These are phyloP conservation scores for Neofusicoccum sp. DNA, from an alignment of 2,329 filamentous ascomycete genomes.

Conservation along the genomic window DNA sequence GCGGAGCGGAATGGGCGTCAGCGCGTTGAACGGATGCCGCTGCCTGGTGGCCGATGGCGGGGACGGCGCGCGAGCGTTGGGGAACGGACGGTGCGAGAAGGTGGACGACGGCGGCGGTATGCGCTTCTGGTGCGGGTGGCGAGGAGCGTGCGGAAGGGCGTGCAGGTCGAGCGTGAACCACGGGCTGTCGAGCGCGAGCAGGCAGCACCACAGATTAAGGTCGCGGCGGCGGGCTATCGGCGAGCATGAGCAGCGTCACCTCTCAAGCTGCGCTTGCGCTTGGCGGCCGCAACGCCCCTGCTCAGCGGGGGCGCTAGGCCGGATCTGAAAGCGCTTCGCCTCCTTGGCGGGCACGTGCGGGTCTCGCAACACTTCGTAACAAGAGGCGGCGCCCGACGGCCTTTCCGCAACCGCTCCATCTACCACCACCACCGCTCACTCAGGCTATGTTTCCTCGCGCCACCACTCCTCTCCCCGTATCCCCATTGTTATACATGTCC, in stretches of 20 bases:
- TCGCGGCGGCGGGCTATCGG: neutral
- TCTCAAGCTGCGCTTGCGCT: too few species aligned
- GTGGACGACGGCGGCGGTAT: neutral
- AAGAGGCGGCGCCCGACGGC: conserved; percentile 12
- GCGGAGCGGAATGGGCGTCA: neutral
- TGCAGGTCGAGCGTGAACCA: neutral
- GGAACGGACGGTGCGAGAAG: neutral
- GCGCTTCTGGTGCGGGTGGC: neutral
- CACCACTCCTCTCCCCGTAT: conserved; percentile 4
- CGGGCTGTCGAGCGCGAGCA: neutral
- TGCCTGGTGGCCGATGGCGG: neutral
- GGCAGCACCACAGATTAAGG: neutral
- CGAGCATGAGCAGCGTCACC: neutral
- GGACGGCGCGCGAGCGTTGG: neutral
- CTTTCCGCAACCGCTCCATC: conserved; percentile 1
- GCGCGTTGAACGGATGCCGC: neutral
- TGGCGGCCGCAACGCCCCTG: neutral
- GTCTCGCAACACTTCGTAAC: neutral
- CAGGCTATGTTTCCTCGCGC: conserved; percentile 8
- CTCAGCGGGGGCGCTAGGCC: neutral
- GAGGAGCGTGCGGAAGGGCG: neutral
- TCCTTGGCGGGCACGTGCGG: neutral
- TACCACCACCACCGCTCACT: conserved; percentile 6
- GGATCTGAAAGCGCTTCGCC: neutral
- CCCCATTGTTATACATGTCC: conserved; percentile 18